These are phyloP conservation scores for Naganishia albida DNA, from an alignment of 1,284 basidiomycete species.

Conservation along the genomic window DNA sequence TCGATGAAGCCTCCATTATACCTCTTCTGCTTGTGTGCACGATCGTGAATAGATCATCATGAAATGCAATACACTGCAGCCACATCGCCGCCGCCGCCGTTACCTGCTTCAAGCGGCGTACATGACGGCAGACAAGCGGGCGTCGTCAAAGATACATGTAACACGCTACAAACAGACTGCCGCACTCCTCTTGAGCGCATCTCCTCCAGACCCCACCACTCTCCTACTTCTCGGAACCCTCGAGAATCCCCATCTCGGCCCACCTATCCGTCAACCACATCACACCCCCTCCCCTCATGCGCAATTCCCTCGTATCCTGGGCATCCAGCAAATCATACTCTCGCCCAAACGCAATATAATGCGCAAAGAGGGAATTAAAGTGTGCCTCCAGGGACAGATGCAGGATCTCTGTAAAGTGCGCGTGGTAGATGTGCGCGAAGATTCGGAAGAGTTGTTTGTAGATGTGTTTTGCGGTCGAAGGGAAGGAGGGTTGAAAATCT, in stretches of 20 bases:
- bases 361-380: conserved; percentile 97
- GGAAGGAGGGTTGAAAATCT: conserved; percentile 86
- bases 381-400: conserved; percentile 94
- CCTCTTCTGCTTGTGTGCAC: too few relatives aligned
- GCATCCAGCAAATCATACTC: conserved; percentile 77
- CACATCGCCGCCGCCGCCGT: too few relatives aligned
- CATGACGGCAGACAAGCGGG: neutral
- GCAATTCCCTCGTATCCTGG: conserved; percentile 71
- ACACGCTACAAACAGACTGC: too few relatives aligned
- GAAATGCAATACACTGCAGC: too few relatives aligned
- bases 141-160: conserved; percentile 3
- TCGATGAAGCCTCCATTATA: too few relatives aligned
- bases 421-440: conserved; percentile 96
- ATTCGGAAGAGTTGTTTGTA: conserved; percentile 96
- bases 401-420: conserved; percentile 85
- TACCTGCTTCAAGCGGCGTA: too few relatives aligned
- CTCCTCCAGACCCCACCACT: neutral
- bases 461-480: conserved; percentile 90
- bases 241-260: conserved; percentile 76
- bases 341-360: conserved; percentile 84
- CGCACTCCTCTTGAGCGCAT: neutral
- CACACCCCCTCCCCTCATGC: conserved; percentile 59
- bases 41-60: too few relatives aligned
- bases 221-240: conserved; percentile 41
- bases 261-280: conserved; percentile 86